These are phyloP conservation scores for Thraustotheca clavata DNA, from an alignment of 352 stramenopile species.

Conservation along the genomic window DNA sequence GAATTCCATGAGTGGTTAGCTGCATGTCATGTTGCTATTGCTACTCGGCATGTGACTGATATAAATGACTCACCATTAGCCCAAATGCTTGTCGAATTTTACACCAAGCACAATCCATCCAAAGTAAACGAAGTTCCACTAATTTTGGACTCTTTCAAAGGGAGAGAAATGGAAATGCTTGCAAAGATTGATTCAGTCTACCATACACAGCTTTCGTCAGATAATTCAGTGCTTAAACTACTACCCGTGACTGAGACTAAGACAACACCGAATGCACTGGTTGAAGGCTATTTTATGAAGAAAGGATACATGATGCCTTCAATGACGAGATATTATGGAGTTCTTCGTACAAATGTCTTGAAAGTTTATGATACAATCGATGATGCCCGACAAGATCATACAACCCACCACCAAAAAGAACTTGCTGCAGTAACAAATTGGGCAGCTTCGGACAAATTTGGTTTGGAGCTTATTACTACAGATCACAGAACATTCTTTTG, in stretches of 20 bases:
- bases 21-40: slow-evolving; percentile 16
- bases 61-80: slow-evolving; percentile 10
- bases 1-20: slow-evolving; percentile 16
- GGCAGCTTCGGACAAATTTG: slow-evolving; percentile 42
- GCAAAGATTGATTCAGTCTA: slow-evolving; percentile 62
- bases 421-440: slow-evolving; percentile 52
- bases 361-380: slow-evolving; percentile 63
- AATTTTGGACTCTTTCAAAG: slow-evolving; percentile 45
- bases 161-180: slow-evolving; percentile 39
- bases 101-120: slow-evolving; percentile 80
- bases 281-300: slow-evolving; percentile 73
- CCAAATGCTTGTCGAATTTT: slow-evolving; percentile 57
- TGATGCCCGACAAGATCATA: slow-evolving; percentile 29
- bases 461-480: slow-evolving; percentile 55
- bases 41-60: background rate
- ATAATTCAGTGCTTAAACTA: slow-evolving; percentile 29
- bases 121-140: slow-evolving; percentile 74
- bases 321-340: slow-evolving; percentile 68
- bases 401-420: background rate
- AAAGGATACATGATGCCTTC: slow-evolving; percentile 59
- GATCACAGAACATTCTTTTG: slow-evolving; percentile 71
- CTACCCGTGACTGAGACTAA: background rate
- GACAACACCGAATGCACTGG: slow-evolving; percentile 23
- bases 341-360: slow-evolving; percentile 42
- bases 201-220: slow-evolving; percentile 32